Conservation (phyloP, 1,284 basidiomycete genomes). For the Naganishia liquefaciens region DNA sequence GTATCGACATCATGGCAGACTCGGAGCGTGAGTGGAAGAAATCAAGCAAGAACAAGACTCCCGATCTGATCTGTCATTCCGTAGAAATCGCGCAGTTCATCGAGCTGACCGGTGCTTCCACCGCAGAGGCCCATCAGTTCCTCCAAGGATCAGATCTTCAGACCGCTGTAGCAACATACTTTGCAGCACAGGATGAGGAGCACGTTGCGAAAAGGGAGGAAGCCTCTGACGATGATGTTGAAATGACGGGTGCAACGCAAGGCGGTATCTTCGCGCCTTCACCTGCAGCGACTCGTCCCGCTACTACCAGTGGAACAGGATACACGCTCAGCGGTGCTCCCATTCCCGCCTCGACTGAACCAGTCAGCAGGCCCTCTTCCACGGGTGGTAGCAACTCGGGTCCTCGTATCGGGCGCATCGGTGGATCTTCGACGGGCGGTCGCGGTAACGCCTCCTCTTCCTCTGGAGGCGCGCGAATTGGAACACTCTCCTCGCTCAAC, state of each 20-base stretch:
- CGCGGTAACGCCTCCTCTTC: conserved; percentile 6
- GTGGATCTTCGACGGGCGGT: conserved; percentile 10
- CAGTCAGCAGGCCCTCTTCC: conserved; percentile 20
- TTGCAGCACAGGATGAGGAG: conserved; percentile 44
- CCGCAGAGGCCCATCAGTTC: conserved; percentile 46
- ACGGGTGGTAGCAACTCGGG: conserved; percentile 17
- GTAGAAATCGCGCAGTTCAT: conserved; percentile 43
- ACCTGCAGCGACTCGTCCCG: background rate
- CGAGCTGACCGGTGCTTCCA: conserved; percentile 49
- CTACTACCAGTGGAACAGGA: conserved; percentile 3
- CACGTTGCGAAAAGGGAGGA: conserved; percentile 20
- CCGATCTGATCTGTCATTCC: background rate
- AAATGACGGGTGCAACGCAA: conserved; percentile 1
- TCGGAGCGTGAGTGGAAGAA: conserved; percentile 11
- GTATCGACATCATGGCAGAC: conserved; percentile 14
- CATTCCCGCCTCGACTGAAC: background rate
- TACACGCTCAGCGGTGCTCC: conserved; percentile 32
- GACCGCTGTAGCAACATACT: conserved; percentile 52
- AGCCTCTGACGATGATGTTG: conserved; percentile 35
- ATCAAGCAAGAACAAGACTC: too few species aligned
- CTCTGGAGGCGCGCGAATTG: conserved; percentile 5
- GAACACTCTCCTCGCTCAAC: conserved; percentile 18
- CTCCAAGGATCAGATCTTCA: conserved; percentile 44
- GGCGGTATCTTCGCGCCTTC: background rate
- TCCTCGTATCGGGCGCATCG: conserved; percentile 25